Conservation (phyloP, 371 early-diverging fungal genomes). For the Lichtheimia hyalospora region DNA sequence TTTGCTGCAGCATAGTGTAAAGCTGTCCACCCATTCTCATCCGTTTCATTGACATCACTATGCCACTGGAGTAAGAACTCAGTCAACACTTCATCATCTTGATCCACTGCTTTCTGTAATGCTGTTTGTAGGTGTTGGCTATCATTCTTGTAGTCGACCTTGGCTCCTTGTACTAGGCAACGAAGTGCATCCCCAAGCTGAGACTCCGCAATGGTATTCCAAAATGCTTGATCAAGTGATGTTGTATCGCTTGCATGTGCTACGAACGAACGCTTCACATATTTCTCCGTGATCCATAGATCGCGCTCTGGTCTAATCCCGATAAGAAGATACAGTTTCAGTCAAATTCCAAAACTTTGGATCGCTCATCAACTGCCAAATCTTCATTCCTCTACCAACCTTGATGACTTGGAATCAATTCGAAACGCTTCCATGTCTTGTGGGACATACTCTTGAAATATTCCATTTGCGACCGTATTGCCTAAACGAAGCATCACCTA, state of each 20-base stretch:
- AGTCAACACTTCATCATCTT: constrained; percentile 55
- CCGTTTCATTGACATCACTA: constrained; percentile 61
- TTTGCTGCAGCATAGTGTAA: constrained; percentile 78
- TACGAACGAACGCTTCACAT: constrained; percentile 68
- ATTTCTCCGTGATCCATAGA: constrained; percentile 75
- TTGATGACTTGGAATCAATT: constrained; percentile 26
- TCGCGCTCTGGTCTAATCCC: constrained; percentile 57
- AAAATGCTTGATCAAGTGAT: constrained; percentile 39
- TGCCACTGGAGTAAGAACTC: constrained; percentile 76
- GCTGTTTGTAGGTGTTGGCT: constrained; percentile 51
- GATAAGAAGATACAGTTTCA: too few relatives aligned
- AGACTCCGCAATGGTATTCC: constrained; percentile 57
- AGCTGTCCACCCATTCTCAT: constrained; percentile 69
- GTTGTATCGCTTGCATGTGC: constrained; percentile 21
- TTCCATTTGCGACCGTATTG: constrained; percentile 71
- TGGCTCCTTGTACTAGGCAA: constrained; percentile 72
- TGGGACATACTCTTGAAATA: constrained; percentile 65
- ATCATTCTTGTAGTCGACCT: constrained; percentile 68
- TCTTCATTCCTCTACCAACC: constrained; percentile 15
- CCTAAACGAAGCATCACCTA: constrained; percentile 82
- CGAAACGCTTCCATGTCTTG: constrained; percentile 37
- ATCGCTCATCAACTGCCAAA: background rate
- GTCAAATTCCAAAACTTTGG: too few relatives aligned
- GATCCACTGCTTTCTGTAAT: constrained; percentile 64
- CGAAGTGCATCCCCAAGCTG: constrained; percentile 60